Evolutionary conservation across 768 basidiomycete genomes (phyloP), one percentile per base, ranked within the genome.

Genomic region (Galerina marginata): DNA sequence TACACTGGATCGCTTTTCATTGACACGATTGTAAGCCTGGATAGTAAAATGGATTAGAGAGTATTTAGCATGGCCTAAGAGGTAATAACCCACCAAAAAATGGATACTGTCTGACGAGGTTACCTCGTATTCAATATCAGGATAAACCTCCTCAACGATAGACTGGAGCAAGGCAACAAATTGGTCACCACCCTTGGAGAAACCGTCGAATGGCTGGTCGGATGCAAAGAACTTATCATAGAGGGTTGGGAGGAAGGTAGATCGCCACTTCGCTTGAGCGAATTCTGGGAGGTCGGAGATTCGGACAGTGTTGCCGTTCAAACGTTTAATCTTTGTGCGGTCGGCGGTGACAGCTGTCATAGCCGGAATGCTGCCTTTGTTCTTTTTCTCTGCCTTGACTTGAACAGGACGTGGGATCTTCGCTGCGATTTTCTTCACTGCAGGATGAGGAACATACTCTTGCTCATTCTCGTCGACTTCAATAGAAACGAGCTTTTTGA

Each of bases 181-280:
- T 2, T 11, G 10, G 23, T 61, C 37, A 46, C 62, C 61, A 9
- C 51, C 58, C 16, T 58, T 56, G 14, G 2, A 36, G 37, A 67
- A 65, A 1, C 12, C 20, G 1, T 26, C 43, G 51, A 67, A 67
- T 6, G 64, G 61, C 36, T 65, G 20, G 9, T 53, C 37, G 4
- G 67, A 67, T 23, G 60, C 33, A 25, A 61, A 67, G 47, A 67
- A 63, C 42, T 58, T 65, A 36, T 65, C 57, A 29, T 65, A 67
- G 5, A 67, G 61, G 0, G 62, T 65, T 2, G 64, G 67, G 6
- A 67, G 64, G 16, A 67, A 65, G 0, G n/a, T 37, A 0, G 36
- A 43, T 10, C 48, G 39, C 67, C 67, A 67, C 20, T 12, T 33
- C 25, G 16, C 39, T 2, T 16, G 10, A 0, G 62, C 54, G 29